These are phyloP conservation scores for Colletotrichum incanum DNA, from an alignment of 2,329 filamentous ascomycete genomes.

Conservation along the genomic window DNA sequence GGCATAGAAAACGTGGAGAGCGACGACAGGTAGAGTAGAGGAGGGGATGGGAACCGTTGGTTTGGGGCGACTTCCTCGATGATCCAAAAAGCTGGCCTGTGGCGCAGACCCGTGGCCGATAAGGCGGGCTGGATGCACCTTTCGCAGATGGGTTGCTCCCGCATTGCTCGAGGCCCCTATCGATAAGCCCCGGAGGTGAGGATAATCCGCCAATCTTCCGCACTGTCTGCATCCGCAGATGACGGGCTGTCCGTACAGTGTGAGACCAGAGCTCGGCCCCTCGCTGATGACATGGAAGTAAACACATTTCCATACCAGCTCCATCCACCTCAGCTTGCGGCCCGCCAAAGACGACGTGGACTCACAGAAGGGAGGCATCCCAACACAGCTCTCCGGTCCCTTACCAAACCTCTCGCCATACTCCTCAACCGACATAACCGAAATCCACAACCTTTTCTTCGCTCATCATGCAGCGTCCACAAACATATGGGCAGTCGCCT, in stretches of 20 bases:
- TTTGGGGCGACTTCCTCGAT: conserved; percentile 34
- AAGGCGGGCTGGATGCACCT: conserved; percentile 22
- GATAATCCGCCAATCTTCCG: neutral
- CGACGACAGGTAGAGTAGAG: neutral
- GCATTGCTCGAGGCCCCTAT: conserved; percentile 15
- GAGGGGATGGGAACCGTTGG: conserved; percentile 1
- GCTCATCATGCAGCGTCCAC: conserved; percentile 84
- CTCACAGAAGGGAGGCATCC: conserved; percentile 36
- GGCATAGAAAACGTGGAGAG: conserved; percentile 10
- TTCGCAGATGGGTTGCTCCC: conserved; percentile 15
- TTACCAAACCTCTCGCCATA: neutral
- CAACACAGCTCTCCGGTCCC: conserved; percentile 2
- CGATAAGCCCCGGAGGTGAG: conserved; percentile 28
- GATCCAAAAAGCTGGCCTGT: conserved; percentile 41
- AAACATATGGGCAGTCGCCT: conserved; percentile 87
- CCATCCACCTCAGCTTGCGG: conserved; percentile 36
- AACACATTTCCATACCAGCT: conserved; percentile 50
- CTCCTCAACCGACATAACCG: neutral
- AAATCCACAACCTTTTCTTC: conserved; percentile 32
- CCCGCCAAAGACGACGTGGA: conserved; percentile 35
- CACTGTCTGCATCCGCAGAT: neutral
- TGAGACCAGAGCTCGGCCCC: neutral
- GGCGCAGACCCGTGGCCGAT: conserved; percentile 37
- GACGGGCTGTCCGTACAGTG: neutral
- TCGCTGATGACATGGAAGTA: conserved; percentile 44